phyloP scores from a whole-genome alignment of 495 filamentous ascomycete genomes.

The Hypoxylon subgilvum region DNA sequence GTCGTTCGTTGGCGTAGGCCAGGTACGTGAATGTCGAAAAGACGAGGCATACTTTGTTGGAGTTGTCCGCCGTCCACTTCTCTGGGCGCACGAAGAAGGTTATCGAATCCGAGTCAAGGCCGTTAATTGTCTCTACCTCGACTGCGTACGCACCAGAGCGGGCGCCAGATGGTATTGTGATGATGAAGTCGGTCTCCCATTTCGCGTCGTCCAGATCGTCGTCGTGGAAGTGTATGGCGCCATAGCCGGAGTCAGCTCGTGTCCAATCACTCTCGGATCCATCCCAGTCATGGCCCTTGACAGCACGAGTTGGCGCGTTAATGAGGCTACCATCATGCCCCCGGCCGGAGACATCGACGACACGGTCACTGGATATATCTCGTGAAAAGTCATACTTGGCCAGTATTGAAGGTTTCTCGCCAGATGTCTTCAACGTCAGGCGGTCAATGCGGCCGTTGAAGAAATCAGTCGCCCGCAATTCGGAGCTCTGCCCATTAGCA shows the following conservation, averaged over 20 bases:
- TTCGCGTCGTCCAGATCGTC: background rate
- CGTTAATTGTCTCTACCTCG: background rate
- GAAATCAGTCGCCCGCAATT: background rate
- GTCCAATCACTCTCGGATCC: background rate
- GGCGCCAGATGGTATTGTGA: background rate
- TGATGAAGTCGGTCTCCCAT: background rate
- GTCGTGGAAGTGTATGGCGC: background rate
- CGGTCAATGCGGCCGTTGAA: conserved; percentile 18
- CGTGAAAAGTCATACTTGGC: conserved; percentile 9
- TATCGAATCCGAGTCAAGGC: background rate
- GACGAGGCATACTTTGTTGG: background rate
- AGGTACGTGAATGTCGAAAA: background rate
- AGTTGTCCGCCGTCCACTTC: background rate
- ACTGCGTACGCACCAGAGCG: background rate
- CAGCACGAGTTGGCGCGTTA: background rate
- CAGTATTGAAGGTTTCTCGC: background rate
- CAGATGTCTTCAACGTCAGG: background rate
- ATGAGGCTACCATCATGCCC: background rate
- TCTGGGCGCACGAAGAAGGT: background rate
- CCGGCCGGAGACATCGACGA: background rate
- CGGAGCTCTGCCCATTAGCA: background rate
- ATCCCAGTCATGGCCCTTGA: background rate
- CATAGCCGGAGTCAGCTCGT: background rate
- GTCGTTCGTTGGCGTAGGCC: background rate
- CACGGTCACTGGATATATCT: conserved; percentile 1